Percentiles rank a stretch among this genome's conserved stretches.
phyloP scores from a whole-genome alignment of 2,329 filamentous ascomycete species.

The Didymella pomorum region DNA sequence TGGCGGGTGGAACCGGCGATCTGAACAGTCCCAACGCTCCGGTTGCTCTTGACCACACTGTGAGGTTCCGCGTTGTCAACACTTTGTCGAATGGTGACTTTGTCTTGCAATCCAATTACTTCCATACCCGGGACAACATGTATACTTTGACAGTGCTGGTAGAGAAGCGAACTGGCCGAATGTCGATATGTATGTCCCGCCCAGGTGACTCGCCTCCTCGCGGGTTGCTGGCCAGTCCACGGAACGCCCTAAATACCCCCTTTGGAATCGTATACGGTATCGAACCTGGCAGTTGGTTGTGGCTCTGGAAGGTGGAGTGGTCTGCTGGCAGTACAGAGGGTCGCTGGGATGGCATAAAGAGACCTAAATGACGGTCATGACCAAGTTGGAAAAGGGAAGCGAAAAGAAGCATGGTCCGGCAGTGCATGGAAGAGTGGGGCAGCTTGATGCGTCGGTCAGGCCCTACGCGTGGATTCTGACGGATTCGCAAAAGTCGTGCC shows the following conservation, averaged over 20 bases:
- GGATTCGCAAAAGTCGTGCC: not conserved
- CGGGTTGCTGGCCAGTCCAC: not conserved
- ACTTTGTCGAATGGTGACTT: constrained; percentile 12
- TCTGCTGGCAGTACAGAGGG: not conserved
- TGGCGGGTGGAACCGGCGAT: not conserved
- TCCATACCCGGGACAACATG: constrained; percentile 18
- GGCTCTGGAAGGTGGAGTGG: constrained; percentile 23
- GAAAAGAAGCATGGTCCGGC: not conserved
- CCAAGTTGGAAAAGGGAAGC: not conserved
- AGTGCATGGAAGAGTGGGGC: not conserved
- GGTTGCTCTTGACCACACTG: constrained; percentile 6
- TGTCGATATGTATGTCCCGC: constrained; percentile 13
- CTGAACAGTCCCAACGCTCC: not conserved
- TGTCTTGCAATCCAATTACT: constrained; percentile 19
- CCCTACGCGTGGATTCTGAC: too few relatives aligned
- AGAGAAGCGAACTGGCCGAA: constrained; percentile 12
- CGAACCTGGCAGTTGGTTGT: constrained; percentile 23
- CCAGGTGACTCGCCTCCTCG: constrained; percentile 3
- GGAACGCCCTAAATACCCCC: constrained; percentile 18
- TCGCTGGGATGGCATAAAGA: not conserved
- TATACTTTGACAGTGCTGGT: constrained; percentile 16
- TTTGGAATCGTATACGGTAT: constrained; percentile 24
- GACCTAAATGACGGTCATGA: not conserved
- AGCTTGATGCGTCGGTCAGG: not conserved
- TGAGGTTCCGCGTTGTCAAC: constrained; percentile 13